Percentiles rank a stretch among this genome's conserved stretches.
phyloP scores from a whole-genome alignment of 352 stramenopile genomes.

The Pythium myriotylum region DNA sequence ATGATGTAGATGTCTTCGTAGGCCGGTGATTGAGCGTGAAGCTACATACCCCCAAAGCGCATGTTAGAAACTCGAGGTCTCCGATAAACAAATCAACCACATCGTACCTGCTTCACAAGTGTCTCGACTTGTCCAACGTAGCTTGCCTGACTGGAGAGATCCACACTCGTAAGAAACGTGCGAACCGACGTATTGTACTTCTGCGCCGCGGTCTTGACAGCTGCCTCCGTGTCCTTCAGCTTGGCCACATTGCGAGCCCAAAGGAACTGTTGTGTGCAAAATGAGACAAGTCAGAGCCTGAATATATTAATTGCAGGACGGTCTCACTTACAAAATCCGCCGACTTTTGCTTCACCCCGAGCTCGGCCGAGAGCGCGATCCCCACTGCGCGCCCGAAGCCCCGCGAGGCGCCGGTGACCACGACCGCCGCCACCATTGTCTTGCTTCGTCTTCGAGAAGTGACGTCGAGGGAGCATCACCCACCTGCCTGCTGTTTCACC shows the following conservation, averaged over 20 bases:
- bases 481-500: no score
- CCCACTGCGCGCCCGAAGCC: conserved; percentile 77
- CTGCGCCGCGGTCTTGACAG: neutral
- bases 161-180: conserved; percentile 9
- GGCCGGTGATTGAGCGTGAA: conserved; percentile 27
- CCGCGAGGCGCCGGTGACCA: conserved; percentile 86
- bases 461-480: no score
- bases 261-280: conserved; percentile 15
- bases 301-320: no score
- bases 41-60: no score
- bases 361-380: no score
- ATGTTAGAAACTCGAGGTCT: no score
- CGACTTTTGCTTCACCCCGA: no score
- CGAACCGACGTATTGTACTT: neutral
- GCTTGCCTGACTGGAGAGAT: conserved; percentile 13
- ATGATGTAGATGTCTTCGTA: conserved; percentile 65
- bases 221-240: conserved; percentile 21
- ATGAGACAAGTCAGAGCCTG: no score
- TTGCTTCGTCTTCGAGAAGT: no score
- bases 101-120: conserved; percentile 12
- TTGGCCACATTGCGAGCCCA: conserved; percentile 18
- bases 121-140: conserved; percentile 13
- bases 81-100: no score
- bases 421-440: conserved; percentile 42
- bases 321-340: no score